Percentiles rank a stretch among this genome's conserved stretches.
Conservation (phyloP, 768 basidiomycete genomes). For the Albatrellus ellisii region DNA sequence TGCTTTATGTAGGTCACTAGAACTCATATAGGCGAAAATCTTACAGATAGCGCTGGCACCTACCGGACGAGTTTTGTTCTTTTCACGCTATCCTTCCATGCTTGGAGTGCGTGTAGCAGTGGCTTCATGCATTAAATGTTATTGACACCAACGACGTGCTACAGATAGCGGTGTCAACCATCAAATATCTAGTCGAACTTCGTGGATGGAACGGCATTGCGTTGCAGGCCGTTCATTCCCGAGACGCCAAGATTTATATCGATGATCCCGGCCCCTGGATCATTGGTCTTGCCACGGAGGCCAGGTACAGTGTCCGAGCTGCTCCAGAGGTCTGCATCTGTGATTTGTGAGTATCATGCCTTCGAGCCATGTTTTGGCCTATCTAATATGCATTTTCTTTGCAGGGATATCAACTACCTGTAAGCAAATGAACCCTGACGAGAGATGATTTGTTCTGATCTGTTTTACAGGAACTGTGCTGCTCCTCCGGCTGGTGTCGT, state of each 20-base stretch:
- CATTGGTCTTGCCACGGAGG: conserved; percentile 78
- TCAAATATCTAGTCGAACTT: conserved; percentile 85
- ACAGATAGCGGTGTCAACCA: conserved; percentile 77
- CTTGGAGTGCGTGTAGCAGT: conserved; percentile 45
- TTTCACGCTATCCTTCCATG: conserved; percentile 84
- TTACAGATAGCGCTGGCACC: conserved; percentile 72
- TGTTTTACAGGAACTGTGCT: conserved; percentile 46
- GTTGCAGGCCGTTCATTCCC: conserved; percentile 62
- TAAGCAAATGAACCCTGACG: conserved; percentile 22
- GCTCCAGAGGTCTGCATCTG: conserved; percentile 77
- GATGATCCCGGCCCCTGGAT: conserved; percentile 98
- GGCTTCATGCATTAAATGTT: neutral
- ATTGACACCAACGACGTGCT: conserved; percentile 2
- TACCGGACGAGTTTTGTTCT: conserved; percentile 77
- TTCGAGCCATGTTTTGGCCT: neutral
- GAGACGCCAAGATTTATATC: conserved; percentile 87
- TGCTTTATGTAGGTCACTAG: conserved; percentile 1
- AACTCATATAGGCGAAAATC: neutral
- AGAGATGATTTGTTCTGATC: neutral
- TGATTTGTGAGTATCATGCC: conserved; percentile 51
- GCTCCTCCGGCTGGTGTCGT: conserved; percentile 66
- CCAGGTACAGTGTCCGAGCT: conserved; percentile 63
- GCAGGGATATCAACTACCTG: conserved; percentile 73
- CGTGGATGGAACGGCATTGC: conserved; percentile 90
- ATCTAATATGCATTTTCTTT: neutral